Base-by-base conservation (phyloP, 148 eudicot species). In the Pouteria glomerata region DNA sequence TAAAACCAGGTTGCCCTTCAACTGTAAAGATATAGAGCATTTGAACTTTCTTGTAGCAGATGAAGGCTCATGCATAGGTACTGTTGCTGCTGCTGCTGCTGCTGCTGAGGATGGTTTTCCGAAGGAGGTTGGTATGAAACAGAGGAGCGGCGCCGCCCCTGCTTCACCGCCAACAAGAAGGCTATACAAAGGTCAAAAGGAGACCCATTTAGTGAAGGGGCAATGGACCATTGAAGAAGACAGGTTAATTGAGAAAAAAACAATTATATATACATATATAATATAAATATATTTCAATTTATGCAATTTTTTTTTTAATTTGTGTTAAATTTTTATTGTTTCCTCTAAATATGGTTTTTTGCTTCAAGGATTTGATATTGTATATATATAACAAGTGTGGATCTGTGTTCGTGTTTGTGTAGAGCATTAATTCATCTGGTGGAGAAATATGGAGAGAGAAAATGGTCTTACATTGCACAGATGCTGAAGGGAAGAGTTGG, bases 161-260 rank as follows among this genome's bases (percentile, higher is more conserved):
- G 44, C 44, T 10, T 47, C 53, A 18, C 27, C 73, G 3, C 75
- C 74, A 8, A 60, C 52, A 8, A 81, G 76, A 68, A 80, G 47
- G 42, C 47, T 31, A 61, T 74, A 75, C 10, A 72, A 31, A 24
- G 79, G 79, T 27, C 71, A 74, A 29, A 85, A 85, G 79, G 88
- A 79, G 79, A 23, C 86, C 18, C 80, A 80, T 80, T 81, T 88
- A 61, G 77, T 85, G 71, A 95, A 95, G 77, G 96, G 96, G 2
- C 97, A 95, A 77, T 95, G 99, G 99, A 89, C 96, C 66, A 75
- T 58, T 52, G 97, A 91, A 74, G 99, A 95, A 87, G 99, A 95
- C 65, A 84, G 94, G 99, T 95, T 26, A 57, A 69, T 4, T 5
- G 44, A 7, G 24, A 67, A 31, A 26, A 39, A 39, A 4, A 10